Evolutionary conservation across 2,329 filamentous ascomycete genomes (phyloP).

Genomic region (Microcyclospora pomicola): DNA sequence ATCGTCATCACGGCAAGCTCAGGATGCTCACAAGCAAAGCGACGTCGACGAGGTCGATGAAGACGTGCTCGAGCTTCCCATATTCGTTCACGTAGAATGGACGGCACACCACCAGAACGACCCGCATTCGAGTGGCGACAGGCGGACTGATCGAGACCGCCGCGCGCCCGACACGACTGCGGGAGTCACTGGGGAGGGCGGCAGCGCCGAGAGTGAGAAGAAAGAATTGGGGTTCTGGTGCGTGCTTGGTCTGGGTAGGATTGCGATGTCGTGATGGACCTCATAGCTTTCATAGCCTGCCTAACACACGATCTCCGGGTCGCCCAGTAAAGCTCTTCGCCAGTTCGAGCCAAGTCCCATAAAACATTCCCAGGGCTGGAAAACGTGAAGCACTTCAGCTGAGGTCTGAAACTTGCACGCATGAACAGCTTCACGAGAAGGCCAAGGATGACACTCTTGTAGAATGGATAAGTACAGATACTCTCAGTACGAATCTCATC

Average conservation of each 20-base stretch:
- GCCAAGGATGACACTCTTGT: too few species aligned
- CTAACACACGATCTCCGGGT: too few species aligned
- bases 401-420: too few species aligned
- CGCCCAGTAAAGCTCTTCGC: too few species aligned
- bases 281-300: too few species aligned
- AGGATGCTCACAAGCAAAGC: slow-evolving; percentile 22
- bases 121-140: slow-evolving; percentile 33
- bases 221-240: slow-evolving; percentile 92
- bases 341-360: too few species aligned
- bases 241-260: slow-evolving; percentile 74
- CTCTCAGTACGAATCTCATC: too few species aligned
- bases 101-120: slow-evolving; percentile 55
- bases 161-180: slow-evolving; percentile 5
- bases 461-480: too few species aligned
- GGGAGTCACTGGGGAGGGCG: slow-evolving; percentile 12
- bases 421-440: too few species aligned
- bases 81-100: slow-evolving; percentile 89
- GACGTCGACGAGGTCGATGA: slow-evolving; percentile 38
- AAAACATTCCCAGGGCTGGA: too few species aligned
- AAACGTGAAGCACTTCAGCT: too few species aligned
- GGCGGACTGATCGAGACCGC: slow-evolving; percentile 41
- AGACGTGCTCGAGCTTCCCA: slow-evolving; percentile 71
- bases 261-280: slow-evolving; percentile 28
- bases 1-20: slow-evolving; percentile 19
- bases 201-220: slow-evolving; percentile 55